Evolutionary conservation across 2,329 filamentous ascomycete species (phyloP).

Genomic region (Aspergillus sp.): DNA sequence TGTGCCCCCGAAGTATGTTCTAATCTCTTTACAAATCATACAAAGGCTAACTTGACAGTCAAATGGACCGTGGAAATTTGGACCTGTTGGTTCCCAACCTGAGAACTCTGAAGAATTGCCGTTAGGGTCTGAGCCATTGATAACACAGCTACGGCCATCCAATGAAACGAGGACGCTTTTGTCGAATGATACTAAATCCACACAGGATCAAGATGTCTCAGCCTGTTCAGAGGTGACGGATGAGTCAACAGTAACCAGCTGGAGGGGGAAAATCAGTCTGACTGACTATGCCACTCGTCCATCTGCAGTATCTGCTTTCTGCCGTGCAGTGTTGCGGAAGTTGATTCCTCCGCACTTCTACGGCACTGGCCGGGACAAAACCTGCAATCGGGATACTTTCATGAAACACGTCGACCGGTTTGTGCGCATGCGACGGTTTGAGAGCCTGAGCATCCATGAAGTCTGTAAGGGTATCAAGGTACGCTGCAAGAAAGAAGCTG

Average conservation of each 20-base stretch:
- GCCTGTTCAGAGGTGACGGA: background rate
- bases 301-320: conserved; percentile 78
- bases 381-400: conserved; percentile 61
- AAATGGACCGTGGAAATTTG: conserved; percentile 23
- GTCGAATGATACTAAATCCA: no score
- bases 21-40: conserved; percentile 1
- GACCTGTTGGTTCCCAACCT: conserved; percentile 8
- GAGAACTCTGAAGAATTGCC: conserved; percentile 5
- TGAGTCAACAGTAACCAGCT: conserved; percentile 2
- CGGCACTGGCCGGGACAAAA: conserved; percentile 56
- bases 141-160: conserved; percentile 21
- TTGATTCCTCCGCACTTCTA: conserved; percentile 75
- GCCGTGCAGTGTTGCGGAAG: conserved; percentile 68
- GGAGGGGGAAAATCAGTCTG: conserved; percentile 42
- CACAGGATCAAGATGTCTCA: conserved; percentile 10
- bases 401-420: conserved; percentile 73
- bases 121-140: conserved; percentile 17
- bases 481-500: conserved; percentile 12
- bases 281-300: conserved; percentile 66
- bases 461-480: conserved; percentile 74
- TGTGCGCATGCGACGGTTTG: conserved; percentile 73
- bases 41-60: conserved; percentile 18
- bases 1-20: conserved; percentile 59
- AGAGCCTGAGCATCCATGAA: conserved; percentile 76
- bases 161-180: background rate